A percentile compares a stretch with the other conserved stretches of the same genome.
Conservation (phyloP, 75 land plant species). For the Picea sitchensis region DNA sequence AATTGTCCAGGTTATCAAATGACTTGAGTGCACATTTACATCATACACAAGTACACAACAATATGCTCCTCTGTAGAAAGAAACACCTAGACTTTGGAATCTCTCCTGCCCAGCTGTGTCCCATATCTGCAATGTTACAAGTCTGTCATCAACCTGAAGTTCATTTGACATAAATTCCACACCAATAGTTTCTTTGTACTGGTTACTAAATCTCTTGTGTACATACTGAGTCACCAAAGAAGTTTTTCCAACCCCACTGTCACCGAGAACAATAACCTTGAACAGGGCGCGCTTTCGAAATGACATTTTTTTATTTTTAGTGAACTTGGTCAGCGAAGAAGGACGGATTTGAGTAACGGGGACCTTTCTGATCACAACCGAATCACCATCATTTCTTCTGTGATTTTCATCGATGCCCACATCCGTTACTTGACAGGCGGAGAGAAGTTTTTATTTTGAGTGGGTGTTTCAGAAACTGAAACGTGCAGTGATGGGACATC, state of each 20-base stretch:
- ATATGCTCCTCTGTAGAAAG: conserved; percentile 73
- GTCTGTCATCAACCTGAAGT: conserved; percentile 42
- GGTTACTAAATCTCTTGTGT: conserved; percentile 50
- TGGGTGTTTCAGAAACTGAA: too few relatives aligned
- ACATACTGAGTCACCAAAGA: conserved; percentile 21
- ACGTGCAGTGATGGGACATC: too few relatives aligned
- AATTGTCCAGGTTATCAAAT: conserved; percentile 51
- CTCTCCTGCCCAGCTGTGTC: conserved; percentile 95
- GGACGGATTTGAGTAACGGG: too few relatives aligned
- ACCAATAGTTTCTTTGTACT: conserved; percentile 71
- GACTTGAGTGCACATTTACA: conserved; percentile 55
- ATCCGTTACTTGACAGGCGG: too few relatives aligned
- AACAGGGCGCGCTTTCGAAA: too few relatives aligned
- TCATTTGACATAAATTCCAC: conserved; percentile 78
- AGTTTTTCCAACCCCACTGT: neutral
- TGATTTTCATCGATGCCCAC: too few relatives aligned
- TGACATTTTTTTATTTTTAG: too few relatives aligned
- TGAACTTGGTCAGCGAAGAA: too few relatives aligned
- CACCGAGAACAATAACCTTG: too few relatives aligned
- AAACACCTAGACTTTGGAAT: conserved; percentile 70
- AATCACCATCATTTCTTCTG: too few relatives aligned
- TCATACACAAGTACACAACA: conserved; percentile 78
- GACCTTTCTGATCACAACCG: too few relatives aligned
- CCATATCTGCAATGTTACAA: conserved; percentile 57
- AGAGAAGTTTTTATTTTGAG: too few relatives aligned